These are phyloP conservation scores for Ophiocordyceps camponoti-saundersi DNA, from an alignment of 2,329 filamentous ascomycete genomes.

Conservation along the genomic window DNA sequence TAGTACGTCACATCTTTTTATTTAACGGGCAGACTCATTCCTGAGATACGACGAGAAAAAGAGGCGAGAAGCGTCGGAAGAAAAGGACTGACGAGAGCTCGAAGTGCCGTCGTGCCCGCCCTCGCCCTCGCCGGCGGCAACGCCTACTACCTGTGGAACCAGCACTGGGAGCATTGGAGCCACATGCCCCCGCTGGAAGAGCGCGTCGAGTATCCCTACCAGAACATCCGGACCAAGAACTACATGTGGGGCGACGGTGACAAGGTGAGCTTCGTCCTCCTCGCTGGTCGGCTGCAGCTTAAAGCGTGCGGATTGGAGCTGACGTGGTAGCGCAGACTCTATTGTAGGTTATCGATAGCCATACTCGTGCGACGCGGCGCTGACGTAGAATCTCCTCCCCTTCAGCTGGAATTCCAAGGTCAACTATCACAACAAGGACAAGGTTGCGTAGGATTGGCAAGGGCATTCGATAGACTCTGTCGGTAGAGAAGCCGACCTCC, in stretches of 20 bases:
- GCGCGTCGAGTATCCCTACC: constrained; percentile 83
- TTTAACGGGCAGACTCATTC: no score
- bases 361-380: not conserved
- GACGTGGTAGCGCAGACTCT: constrained; percentile 31
- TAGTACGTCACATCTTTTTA: constrained; percentile 48
- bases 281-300: not conserved
- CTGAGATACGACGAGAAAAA: no score
- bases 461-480: not conserved
- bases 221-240: constrained; percentile 96
- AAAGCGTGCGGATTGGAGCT: constrained; percentile 4
- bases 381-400: not conserved
- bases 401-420: constrained; percentile 79
- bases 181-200: constrained; percentile 82
- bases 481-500: constrained; percentile 7
- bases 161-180: constrained; percentile 92
- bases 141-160: constrained; percentile 79
- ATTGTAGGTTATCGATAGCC: constrained; percentile 13
- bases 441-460: constrained; percentile 25
- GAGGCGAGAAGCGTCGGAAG: not conserved
- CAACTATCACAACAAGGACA: constrained; percentile 96
- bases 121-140: constrained; percentile 61
- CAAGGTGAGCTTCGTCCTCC: constrained; percentile 42
- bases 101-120: constrained; percentile 57
- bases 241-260: constrained; percentile 90
- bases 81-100: not conserved